phyloP scores from a whole-genome alignment of 257 asterid genomes.

The Cruciata laevipes region DNA sequence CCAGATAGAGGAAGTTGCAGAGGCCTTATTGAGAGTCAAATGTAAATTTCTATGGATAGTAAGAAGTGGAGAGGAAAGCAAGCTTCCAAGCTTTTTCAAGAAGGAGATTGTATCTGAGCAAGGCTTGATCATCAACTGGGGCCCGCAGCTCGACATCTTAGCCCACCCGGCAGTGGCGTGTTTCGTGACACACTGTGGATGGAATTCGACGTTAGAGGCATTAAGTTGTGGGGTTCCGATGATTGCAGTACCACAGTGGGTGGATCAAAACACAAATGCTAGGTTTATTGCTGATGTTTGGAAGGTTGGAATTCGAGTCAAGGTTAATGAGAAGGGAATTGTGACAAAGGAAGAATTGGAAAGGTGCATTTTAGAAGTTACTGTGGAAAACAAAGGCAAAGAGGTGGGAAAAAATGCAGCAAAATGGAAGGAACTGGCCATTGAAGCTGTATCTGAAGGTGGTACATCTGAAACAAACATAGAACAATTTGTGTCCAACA shows the following conservation, averaged over 20 bases:
- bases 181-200: slow-evolving; percentile 33
- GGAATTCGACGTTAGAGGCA: slow-evolving; percentile 31
- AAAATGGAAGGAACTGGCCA: slow-evolving; percentile 17
- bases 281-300: slow-evolving; percentile 26
- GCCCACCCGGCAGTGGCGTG: slow-evolving; percentile 21
- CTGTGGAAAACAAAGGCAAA: slow-evolving; percentile 8
- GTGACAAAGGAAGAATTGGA: slow-evolving; percentile 23
- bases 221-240: slow-evolving; percentile 21
- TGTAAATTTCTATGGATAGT: slow-evolving; percentile 28
- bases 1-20: slow-evolving; percentile 25
- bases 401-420: slow-evolving; percentile 18
- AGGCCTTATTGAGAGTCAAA: slow-evolving; percentile 12
- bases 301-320: slow-evolving; percentile 19
- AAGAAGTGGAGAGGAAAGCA: slow-evolving; percentile 18
- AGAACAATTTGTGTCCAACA: slow-evolving; percentile 7
- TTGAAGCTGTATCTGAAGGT: slow-evolving; percentile 18
- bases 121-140: slow-evolving; percentile 26
- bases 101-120: not conserved
- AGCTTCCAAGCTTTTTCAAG: slow-evolving; percentile 22
- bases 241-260: slow-evolving; percentile 19
- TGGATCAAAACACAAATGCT: slow-evolving; percentile 23
- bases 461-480: slow-evolving; percentile 18
- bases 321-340: slow-evolving; percentile 18
- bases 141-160: slow-evolving; percentile 28
- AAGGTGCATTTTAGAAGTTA: slow-evolving; percentile 15